Percentiles rank a stretch among this genome's conserved stretches.
Evolutionary conservation across 495 filamentous ascomycete species (phyloP).

Genomic region (Emericellopsis terricola): DNA sequence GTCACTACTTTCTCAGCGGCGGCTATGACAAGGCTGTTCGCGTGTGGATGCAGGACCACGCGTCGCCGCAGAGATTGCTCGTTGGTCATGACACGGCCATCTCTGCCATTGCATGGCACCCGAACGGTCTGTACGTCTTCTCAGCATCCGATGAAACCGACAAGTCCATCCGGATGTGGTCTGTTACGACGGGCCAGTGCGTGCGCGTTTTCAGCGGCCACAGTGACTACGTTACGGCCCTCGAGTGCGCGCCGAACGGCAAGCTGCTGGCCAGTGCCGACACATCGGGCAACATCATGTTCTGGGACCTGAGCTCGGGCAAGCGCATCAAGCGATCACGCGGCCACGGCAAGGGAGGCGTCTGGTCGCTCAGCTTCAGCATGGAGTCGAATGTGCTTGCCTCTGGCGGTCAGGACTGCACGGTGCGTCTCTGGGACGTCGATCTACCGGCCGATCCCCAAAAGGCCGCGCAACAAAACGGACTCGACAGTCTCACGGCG

Average conservation of each 20-base stretch:
- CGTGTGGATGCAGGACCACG: constrained; percentile 79
- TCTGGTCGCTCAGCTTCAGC: constrained; percentile 82
- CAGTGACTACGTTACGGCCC: constrained; percentile 58
- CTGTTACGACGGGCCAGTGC: constrained; percentile 63
- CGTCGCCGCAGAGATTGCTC: constrained; percentile 74
- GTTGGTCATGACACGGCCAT: constrained; percentile 83
- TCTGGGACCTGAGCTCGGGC: constrained; percentile 82
- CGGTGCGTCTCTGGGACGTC: constrained; percentile 89
- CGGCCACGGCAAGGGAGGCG: constrained; percentile 83
- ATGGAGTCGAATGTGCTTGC: constrained; percentile 76
- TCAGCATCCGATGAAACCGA: constrained; percentile 65
- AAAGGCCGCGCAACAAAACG: constrained; percentile 14
- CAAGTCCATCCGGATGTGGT: constrained; percentile 92
- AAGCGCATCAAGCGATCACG: constrained; percentile 77
- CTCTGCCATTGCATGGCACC: constrained; percentile 74
- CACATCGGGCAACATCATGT: constrained; percentile 62
- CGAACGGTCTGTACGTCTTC: constrained; percentile 82
- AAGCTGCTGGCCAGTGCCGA: constrained; percentile 80
- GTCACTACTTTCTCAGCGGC: constrained; percentile 84
- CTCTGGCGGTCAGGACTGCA: constrained; percentile 81
- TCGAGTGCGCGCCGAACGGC: constrained; percentile 74
- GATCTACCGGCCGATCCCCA: constrained; percentile 35
- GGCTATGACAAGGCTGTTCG: constrained; percentile 79
- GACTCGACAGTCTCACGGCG: no score
- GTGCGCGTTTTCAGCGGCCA: constrained; percentile 90